Conservation (phyloP, 257 asterid genomes). For the Schizonepeta tenuifolia region DNA sequence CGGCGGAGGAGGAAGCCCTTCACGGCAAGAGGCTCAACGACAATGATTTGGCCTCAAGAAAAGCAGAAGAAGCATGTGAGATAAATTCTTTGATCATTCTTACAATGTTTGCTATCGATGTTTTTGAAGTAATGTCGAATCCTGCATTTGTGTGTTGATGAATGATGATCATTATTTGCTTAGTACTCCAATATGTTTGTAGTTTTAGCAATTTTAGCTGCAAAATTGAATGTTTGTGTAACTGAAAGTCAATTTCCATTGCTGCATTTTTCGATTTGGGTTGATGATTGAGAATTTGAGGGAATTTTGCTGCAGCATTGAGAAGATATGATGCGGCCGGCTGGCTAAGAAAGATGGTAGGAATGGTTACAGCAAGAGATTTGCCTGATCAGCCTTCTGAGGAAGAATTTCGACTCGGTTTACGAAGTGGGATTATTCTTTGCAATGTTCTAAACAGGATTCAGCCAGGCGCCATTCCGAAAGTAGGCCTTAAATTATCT, state of each 20-base stretch:
- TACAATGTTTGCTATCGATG: background rate
- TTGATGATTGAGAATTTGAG: slow-evolving; percentile 9
- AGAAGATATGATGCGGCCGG: slow-evolving; percentile 82
- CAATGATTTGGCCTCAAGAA: slow-evolving; percentile 77
- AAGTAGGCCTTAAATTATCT: slow-evolving; percentile 48
- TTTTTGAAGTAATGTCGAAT: background rate
- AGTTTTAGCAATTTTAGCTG: slow-evolving; percentile 10
- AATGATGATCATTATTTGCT: slow-evolving; percentile 9
- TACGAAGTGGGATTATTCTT: slow-evolving; percentile 81
- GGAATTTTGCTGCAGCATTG: slow-evolving; percentile 55
- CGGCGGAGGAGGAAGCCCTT: slow-evolving; percentile 41
- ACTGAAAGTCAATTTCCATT: slow-evolving; percentile 15
- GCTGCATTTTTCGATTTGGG: background rate
- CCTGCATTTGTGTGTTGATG: background rate
- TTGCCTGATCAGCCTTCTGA: slow-evolving; percentile 83
- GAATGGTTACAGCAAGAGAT: slow-evolving; percentile 72
- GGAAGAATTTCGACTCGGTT: slow-evolving; percentile 72
- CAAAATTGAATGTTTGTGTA: slow-evolving; percentile 1
- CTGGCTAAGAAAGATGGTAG: slow-evolving; percentile 78
- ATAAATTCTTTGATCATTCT: slow-evolving; percentile 6
- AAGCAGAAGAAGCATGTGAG: slow-evolving; percentile 82
- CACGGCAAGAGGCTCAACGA: slow-evolving; percentile 41
- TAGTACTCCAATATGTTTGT: background rate
- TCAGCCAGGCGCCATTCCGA: slow-evolving; percentile 73
- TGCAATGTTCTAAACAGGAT: slow-evolving; percentile 82